Base-by-base conservation (phyloP, 75 land plant genomes). In the Cryptomeria japonica region DNA sequence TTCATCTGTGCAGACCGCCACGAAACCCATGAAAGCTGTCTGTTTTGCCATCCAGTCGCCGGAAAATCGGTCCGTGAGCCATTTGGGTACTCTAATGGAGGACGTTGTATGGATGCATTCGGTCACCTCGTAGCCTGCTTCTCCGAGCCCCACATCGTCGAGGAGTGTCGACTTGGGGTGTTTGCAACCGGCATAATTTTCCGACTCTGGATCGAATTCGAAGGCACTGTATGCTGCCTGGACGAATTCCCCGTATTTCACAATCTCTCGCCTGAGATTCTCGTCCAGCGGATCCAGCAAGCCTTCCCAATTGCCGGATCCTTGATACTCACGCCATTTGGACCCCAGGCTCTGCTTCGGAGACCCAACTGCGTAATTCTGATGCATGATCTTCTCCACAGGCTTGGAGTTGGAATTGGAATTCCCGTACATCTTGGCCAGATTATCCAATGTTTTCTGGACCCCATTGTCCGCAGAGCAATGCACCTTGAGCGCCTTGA, bases 1-100 rank as follows among this genome's bases (percentile, higher is more conserved):
- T 46, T 86, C 85, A 72, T 92, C 93, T 10, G 88, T 84, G 86
- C 91, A 92, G 3, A 94, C 95, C 8, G 95, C 95, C 14, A 95
- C 95, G 86, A 89, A 96, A 2, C 97, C 97, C 83, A 94, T 93
- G 92, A 94, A 96, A 89, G 91, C 93, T 51, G 94, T 91, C 77
- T 86, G 76, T n/a, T 86, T 85, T 31, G 80, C 73, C 89, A 64
- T 25, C 90, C 88, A 19, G 46, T 75, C 28, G 87, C 91, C 87
- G 9, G 49, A 16, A 11, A 90, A 76, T 5, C 34, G 83, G 80
- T 51, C 44, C 46, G 49, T 38, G 16, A 89, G 38, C 93, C 93
- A 93, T 11, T 85, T 19, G 10, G 94, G 92, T 32, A 90, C 37
- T 1, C 55, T 72, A 28, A 86, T 83, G 1, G 87, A 89, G 0